Evolutionary conservation across 208 protist genomes (phyloP), one percentile per base, ranked within the genome.

Genomic region (Phytomonas francai): DNA sequence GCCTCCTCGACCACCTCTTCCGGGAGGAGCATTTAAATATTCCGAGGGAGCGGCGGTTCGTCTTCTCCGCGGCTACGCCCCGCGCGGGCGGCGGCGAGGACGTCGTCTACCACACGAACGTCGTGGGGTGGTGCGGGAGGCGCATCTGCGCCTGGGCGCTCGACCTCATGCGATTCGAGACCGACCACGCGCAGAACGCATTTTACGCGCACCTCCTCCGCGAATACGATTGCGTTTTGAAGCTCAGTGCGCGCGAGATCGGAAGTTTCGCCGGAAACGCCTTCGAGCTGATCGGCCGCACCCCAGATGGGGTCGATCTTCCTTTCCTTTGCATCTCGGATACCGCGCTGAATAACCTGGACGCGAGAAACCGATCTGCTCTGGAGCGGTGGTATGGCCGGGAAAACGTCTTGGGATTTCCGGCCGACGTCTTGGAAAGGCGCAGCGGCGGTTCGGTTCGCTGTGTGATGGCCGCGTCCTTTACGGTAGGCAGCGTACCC

Each of bases 91-190:
- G 78, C 51, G 74, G 74, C 49, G 71, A 71, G 65, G 74, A 83
- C 69, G 42, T 70, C 8, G 65, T 83, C 32, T 80, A 84, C 79
- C 85, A 91, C 76, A 94, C 88, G 34, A 91, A 85, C 75, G 81
- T 94, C 45, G 68, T 85, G 51, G 88, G 88, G 19, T 94, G 88
- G 88, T 85, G 78, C 68, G 88, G 88, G 51, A 86, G 85, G 66
- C 79, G 80, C 56, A 90, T 94, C 65, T 87, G 81, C 61, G 88
- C 85, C 14, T 94, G 84, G 77, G 78, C 76, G 16, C 74, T 89
- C 33, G 79, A 88, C 33, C 77, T 79, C 45, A 65, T 94, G 28
- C 70, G 58, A 19, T 91, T 91, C 59, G 68, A 78, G 30, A 72
- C 78, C 0, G 77, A 78, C 36, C 78, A 83, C 27, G 74, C 82